phyloP scores from a whole-genome alignment of 768 basidiomycete genomes.

The Pholiota conissans region DNA sequence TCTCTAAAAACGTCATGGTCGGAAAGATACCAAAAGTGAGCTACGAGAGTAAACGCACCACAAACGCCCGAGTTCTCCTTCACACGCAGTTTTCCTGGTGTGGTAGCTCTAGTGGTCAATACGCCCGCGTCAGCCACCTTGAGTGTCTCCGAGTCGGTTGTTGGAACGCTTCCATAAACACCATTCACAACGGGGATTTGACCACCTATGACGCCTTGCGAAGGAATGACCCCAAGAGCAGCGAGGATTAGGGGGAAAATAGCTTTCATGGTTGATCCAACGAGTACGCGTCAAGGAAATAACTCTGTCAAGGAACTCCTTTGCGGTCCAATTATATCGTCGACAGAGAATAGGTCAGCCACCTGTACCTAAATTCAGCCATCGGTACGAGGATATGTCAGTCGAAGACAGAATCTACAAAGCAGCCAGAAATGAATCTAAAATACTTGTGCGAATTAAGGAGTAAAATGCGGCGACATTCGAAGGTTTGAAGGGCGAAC shows the following conservation, averaged over 20 bases:
- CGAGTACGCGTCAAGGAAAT: background rate
- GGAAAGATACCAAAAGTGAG: background rate
- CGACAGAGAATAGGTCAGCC: background rate
- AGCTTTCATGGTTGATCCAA: constrained; percentile 3
- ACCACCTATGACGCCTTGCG: constrained; percentile 21
- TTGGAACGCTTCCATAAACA: constrained; percentile 47
- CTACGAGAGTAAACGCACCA: constrained; percentile 30
- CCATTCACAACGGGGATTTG: constrained; percentile 53
- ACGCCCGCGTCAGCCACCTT: constrained; percentile 6
- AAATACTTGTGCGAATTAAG: too few species aligned
- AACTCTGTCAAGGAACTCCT: background rate
- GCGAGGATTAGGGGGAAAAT: constrained; percentile 6
- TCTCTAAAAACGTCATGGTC: constrained; percentile 40
- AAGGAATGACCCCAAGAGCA: constrained; percentile 6
- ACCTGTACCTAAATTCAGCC: background rate
- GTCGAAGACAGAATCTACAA: too few species aligned
- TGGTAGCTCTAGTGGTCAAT: constrained; percentile 26
- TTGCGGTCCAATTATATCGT: background rate
- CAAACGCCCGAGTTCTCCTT: constrained; percentile 64
- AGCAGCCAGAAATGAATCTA: too few species aligned
- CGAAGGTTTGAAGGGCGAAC: too few species aligned
- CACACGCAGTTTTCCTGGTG: constrained; percentile 52
- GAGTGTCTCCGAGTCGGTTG: constrained; percentile 4
- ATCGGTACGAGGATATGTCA: background rate
- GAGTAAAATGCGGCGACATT: too few species aligned